Conservation (phyloP, 192 early-diverging fungal species). For the Phycomyces nitens region DNA sequence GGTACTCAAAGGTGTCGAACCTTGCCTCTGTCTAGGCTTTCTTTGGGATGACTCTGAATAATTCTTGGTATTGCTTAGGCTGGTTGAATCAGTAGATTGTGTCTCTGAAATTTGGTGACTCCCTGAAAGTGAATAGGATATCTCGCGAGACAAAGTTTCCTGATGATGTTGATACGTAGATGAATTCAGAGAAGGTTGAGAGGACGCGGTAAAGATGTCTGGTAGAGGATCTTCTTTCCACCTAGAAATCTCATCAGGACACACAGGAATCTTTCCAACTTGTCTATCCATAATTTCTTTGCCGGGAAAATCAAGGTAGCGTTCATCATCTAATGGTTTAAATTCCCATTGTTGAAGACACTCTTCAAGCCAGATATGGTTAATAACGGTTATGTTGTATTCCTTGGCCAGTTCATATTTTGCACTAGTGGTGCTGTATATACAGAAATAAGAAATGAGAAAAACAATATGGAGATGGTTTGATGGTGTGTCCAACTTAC, state of each 20-base stretch:
- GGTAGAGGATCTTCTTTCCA: background rate
- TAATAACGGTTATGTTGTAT: constrained; percentile 69
- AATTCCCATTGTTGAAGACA: constrained; percentile 61
- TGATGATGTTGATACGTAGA: too few species aligned
- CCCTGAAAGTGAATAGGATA: too few species aligned
- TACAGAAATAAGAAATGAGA: background rate
- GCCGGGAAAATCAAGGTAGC: constrained; percentile 52
- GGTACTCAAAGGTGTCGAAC: too few species aligned
- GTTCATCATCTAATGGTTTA: constrained; percentile 43
- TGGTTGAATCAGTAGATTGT: too few species aligned
- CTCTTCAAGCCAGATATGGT: constrained; percentile 87
- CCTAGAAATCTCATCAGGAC: background rate
- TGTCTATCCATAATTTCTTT: background rate
- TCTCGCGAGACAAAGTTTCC: too few species aligned
- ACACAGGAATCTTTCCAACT: constrained; percentile 8
- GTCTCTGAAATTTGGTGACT: too few species aligned
- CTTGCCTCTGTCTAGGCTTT: background rate
- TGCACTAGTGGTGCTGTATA: constrained; percentile 49
- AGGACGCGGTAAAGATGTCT: background rate
- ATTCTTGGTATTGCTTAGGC: too few species aligned
- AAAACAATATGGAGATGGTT: background rate
- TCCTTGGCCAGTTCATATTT: constrained; percentile 63
- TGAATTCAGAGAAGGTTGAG: background rate
- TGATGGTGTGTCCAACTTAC: too few species aligned
- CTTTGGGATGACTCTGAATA: background rate